Evolutionary conservation across 2,329 filamentous ascomycete species (phyloP).

Genomic region (Hyphodiscus sp.): DNA sequence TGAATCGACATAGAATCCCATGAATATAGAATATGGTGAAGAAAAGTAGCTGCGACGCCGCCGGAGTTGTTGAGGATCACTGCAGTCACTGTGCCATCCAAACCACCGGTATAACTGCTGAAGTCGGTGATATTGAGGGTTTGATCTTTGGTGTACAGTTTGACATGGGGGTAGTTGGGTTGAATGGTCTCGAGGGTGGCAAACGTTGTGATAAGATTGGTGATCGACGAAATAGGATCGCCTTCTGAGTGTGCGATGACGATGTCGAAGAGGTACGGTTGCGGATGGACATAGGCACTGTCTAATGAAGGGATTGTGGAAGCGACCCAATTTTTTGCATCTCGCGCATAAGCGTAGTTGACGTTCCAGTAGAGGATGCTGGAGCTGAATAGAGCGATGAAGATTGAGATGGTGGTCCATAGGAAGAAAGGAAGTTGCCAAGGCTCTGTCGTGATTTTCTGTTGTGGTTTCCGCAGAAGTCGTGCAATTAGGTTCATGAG

Average conservation of each 20-base stretch:
- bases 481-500: conserved; percentile 16
- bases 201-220: conserved; percentile 15
- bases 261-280: conserved; percentile 21
- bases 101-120: conserved; percentile 1
- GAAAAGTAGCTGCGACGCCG: conserved; percentile 39
- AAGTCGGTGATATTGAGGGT: not conserved
- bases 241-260: conserved; percentile 24
- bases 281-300: conserved; percentile 19
- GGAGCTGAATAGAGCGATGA: conserved; percentile 15
- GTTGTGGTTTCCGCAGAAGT: conserved; percentile 15
- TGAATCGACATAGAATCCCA: conserved; percentile 40
- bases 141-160: conserved; percentile 25
- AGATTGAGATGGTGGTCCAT: conserved; percentile 15
- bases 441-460: conserved; percentile 11
- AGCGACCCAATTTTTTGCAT: conserved; percentile 16
- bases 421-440: conserved; percentile 22
- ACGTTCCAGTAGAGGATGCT: conserved; percentile 22
- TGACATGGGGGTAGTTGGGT: conserved; percentile 13
- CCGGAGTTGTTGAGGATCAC: conserved; percentile 33
- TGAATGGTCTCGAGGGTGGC: conserved; percentile 8
- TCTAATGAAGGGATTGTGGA: conserved; percentile 15
- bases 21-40: conserved; percentile 37
- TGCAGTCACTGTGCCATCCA: conserved; percentile 3
- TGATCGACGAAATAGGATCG: conserved; percentile 17
- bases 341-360: conserved; percentile 18